Evolutionary conservation across 352 stramenopile genomes (phyloP).

Genomic region (Globisporangium perplexum): DNA sequence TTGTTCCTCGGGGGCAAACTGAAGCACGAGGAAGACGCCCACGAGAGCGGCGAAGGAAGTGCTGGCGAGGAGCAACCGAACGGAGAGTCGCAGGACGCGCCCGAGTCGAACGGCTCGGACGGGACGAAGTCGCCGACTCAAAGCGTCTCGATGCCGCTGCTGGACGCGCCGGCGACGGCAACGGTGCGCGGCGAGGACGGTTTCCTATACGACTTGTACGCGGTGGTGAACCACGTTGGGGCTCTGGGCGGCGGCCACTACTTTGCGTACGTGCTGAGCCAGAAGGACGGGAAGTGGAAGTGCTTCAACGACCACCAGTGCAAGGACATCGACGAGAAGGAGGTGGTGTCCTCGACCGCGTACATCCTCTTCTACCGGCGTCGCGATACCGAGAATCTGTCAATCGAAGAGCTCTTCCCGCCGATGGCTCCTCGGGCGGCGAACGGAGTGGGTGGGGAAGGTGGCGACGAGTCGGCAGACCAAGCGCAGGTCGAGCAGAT

Average conservation of each 20-base stretch:
- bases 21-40: slow-evolving; percentile 10
- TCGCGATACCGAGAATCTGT: slow-evolving; percentile 54
- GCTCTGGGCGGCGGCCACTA: slow-evolving; percentile 96
- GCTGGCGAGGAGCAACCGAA: background rate
- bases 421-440: slow-evolving; percentile 27
- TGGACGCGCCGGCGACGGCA: slow-evolving; percentile 61
- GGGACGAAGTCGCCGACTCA: slow-evolving; percentile 1
- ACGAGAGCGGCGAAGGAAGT: background rate
- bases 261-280: slow-evolving; percentile 78
- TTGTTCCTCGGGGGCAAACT: slow-evolving; percentile 73
- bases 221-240: slow-evolving; percentile 97
- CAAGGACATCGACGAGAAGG: slow-evolving; percentile 82
- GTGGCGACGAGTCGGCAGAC: slow-evolving; percentile 34
- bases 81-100: background rate
- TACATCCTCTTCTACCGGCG: slow-evolving; percentile 91
- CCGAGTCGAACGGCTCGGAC: background rate
- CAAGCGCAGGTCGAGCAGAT: slow-evolving; percentile 66
- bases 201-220: slow-evolving; percentile 95
- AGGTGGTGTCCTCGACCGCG: slow-evolving; percentile 81
- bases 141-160: slow-evolving; percentile 20
- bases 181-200: slow-evolving; percentile 40
- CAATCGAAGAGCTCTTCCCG: slow-evolving; percentile 75
- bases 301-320: slow-evolving; percentile 97
- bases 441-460: slow-evolving; percentile 10
- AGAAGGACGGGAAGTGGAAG: slow-evolving; percentile 94